Evolutionary conservation across 768 basidiomycete genomes (phyloP).

Genomic region (Lentinula aciculospora): DNA sequence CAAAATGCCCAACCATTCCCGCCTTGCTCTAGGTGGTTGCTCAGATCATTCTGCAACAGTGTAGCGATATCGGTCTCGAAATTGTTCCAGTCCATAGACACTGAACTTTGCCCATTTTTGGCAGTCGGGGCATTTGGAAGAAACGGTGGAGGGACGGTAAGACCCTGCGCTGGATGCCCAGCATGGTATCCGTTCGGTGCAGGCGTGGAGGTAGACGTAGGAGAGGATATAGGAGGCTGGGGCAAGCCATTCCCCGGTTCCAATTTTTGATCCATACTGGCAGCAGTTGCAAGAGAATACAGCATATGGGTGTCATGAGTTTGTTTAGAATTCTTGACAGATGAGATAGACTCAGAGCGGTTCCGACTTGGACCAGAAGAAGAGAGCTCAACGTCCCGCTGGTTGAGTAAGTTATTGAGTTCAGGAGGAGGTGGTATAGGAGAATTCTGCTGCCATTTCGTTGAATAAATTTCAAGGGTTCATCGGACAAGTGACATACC

Average conservation of each 20-base stretch:
- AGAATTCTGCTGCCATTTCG: neutral
- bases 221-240: neutral
- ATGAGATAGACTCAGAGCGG: slow-evolving; percentile 1
- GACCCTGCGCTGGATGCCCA: neutral
- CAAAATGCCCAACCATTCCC: slow-evolving; percentile 11
- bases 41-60: slow-evolving; percentile 8
- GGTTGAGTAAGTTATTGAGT: neutral
- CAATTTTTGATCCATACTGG: slow-evolving; percentile 7
- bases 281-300: slow-evolving; percentile 3
- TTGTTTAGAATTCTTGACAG: neutral
- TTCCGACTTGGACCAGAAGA: neutral
- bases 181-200: neutral
- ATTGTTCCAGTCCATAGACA: slow-evolving; percentile 8
- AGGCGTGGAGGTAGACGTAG: neutral
- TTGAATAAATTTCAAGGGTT: neutral
- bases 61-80: slow-evolving; percentile 9
- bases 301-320: slow-evolving; percentile 6
- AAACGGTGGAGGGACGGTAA: neutral
- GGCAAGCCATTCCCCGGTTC: neutral
- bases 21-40: slow-evolving; percentile 2
- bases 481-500: neutral
- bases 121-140: neutral
- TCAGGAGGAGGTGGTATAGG: neutral
- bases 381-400: neutral
- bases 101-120: neutral